Evolutionary conservation across 164 flowering plant genomes (phyloP).

Genomic region (Vitis amurensis): DNA sequence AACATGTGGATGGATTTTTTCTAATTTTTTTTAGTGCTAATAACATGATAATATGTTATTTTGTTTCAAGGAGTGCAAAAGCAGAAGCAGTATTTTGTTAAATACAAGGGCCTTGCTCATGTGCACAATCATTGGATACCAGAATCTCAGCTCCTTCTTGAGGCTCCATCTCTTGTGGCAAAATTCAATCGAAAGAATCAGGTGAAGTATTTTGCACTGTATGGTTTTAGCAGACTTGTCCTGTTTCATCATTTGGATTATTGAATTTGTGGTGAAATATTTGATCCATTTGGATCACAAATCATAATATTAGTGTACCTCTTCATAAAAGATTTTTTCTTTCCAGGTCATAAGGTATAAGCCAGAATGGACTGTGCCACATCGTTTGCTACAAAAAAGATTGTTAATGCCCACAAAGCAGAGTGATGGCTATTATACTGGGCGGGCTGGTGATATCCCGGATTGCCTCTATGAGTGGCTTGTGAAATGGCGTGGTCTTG

Average conservation of each 20-base stretch:
- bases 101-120: constrained; percentile 77
- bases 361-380: constrained; percentile 63
- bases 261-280: background rate
- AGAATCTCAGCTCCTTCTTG: constrained; percentile 50
- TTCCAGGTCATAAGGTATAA: constrained; percentile 45
- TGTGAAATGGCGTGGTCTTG: constrained; percentile 86
- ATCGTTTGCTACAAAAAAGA: constrained; percentile 62
- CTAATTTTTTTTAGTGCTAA: background rate
- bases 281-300: background rate
- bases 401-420: constrained; percentile 24
- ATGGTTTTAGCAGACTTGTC: background rate
- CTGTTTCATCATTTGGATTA: background rate
- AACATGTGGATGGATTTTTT: background rate
- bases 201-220: constrained; percentile 19
- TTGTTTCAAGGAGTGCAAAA: constrained; percentile 36
- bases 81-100: constrained; percentile 67
- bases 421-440: constrained; percentile 13
- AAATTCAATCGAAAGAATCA: constrained; percentile 37
- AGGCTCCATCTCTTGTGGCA: constrained; percentile 52
- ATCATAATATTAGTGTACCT: background rate
- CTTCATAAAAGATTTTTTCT: constrained; percentile 3
- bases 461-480: constrained; percentile 64
- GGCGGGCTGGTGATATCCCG: background rate
- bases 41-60: background rate
- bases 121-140: constrained; percentile 73